phyloP scores from a whole-genome alignment of 2,329 filamentous ascomycete genomes.

The Hirsutella minnesotensis region DNA sequence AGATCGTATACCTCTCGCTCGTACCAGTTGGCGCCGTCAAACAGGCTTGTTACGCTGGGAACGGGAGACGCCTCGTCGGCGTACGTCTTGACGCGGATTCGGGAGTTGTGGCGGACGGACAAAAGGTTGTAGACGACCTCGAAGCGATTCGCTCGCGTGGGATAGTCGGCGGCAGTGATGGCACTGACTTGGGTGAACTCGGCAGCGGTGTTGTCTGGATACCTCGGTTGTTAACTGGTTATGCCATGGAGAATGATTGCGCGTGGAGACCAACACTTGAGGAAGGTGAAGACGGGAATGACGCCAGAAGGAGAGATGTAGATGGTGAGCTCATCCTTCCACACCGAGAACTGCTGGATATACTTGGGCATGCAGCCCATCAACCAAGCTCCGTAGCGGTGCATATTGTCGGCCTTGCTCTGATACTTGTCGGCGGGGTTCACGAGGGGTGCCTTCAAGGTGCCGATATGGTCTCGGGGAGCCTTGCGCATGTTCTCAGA shows the following conservation, averaged over 20 bases:
- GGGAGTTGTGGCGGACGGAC: slow-evolving; percentile 89
- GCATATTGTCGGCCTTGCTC: slow-evolving; percentile 75
- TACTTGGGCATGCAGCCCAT: slow-evolving; percentile 97
- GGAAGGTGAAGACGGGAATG: slow-evolving; percentile 83
- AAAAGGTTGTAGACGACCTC: slow-evolving; percentile 97
- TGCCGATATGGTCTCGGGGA: slow-evolving; percentile 42
- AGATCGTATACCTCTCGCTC: slow-evolving; percentile 96
- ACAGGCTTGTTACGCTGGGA: slow-evolving; percentile 74
- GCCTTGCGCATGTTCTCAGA: slow-evolving; percentile 57
- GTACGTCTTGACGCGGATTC: slow-evolving; percentile 97
- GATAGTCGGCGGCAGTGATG: slow-evolving; percentile 92
- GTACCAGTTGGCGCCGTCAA: slow-evolving; percentile 96
- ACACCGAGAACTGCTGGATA: slow-evolving; percentile 97
- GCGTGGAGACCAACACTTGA: slow-evolving; percentile 69
- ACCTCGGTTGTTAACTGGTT: not conserved
- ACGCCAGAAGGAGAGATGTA: slow-evolving; percentile 83
- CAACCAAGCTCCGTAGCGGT: slow-evolving; percentile 92
- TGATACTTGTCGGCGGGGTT: slow-evolving; percentile 91
- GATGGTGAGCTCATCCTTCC: slow-evolving; percentile 97
- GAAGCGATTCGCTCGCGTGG: slow-evolving; percentile 88
- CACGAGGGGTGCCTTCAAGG: slow-evolving; percentile 66
- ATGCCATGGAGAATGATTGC: too few relatives aligned
- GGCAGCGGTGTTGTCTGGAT: slow-evolving; percentile 78
- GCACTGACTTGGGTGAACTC: slow-evolving; percentile 91
- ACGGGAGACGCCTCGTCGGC: slow-evolving; percentile 92